Base-by-base conservation (phyloP, 805 yeast species). In the Barnettozyma sp. region DNA sequence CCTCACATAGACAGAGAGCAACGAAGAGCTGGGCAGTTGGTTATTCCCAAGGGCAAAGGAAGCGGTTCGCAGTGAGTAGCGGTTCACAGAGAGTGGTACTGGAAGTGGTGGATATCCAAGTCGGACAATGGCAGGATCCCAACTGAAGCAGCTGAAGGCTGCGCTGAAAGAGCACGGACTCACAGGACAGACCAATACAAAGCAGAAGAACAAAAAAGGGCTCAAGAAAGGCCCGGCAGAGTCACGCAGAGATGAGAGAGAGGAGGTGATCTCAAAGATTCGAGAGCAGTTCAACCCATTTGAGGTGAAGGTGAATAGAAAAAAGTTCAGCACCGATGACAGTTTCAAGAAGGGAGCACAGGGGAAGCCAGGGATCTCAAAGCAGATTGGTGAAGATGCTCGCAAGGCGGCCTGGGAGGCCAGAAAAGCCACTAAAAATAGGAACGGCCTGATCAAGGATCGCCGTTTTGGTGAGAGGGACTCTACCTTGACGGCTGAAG, bases 381-480 rank as follows among this genome's bases (percentile, higher is more conserved):
- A 81, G 44, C 84, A 78, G 49, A 59, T 66, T 11, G 87, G 82
- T 22, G 87, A 81, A 50, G 79, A 78, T 23, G 65, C 71, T 49
- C 67, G 90, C 46, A 60, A 58, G 46, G 62, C 62, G 23, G 76
- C 82, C 6, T 84, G 77, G 56, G 82, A 83, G 33, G 72, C 75
- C 15, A 78, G 72, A 47, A 73, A 70, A 55, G 58, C 68, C n/a
- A 60, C 67, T 34, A 76, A 78, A 50, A 82, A 84, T 46, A 82
- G 73, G 55, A 76, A 69, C 25, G 96, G 97, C 35, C 85, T 84
- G 2, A 52, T 92, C 11, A 58, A 76, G 3, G 98, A 92, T 65
- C 71, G 87, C 46, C 76, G 96, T 61, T 90, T 92, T 58, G 99
- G 98, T 56, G 98, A 92, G 54, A 72, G 73, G 44, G 80, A 85